Conservation (phyloP, 345 rosid genomes). For the Lepidium aucheri region DNA sequence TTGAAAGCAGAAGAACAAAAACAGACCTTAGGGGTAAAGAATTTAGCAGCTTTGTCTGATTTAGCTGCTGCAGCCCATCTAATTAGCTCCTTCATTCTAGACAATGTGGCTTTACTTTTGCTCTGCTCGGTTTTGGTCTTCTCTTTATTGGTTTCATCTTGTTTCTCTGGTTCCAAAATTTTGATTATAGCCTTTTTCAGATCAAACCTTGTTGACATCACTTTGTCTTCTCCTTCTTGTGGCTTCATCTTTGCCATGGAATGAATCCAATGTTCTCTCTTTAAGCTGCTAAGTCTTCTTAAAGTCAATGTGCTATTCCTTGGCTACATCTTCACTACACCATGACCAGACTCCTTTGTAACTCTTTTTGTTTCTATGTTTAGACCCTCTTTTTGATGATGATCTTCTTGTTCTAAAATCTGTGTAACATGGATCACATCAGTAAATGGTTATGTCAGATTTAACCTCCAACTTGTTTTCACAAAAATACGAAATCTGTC, state of each 20-base stretch:
- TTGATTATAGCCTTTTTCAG: constrained; percentile 29
- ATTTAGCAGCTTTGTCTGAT: constrained; percentile 57
- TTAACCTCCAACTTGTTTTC: not conserved
- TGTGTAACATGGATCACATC: constrained; percentile 12
- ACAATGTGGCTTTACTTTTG: constrained; percentile 39
- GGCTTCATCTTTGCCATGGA: constrained; percentile 38
- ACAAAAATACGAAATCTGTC: not conserved
- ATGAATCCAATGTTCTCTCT: constrained; percentile 19
- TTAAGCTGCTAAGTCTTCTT: constrained; percentile 24
- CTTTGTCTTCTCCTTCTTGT: constrained; percentile 35
- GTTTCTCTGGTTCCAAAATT: constrained; percentile 31
- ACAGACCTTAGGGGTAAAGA: constrained; percentile 49
- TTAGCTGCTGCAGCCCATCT: constrained; percentile 77
- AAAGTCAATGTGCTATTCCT: constrained; percentile 45
- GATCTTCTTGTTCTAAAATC: constrained; percentile 22
- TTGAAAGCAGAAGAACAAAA: not conserved
- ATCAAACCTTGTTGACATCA: constrained; percentile 25
- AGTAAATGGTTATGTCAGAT: not conserved
- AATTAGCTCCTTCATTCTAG: constrained; percentile 69
- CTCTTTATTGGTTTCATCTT: constrained; percentile 22
- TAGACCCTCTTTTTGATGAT: constrained; percentile 21
- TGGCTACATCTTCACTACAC: constrained; percentile 51
- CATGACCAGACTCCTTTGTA: constrained; percentile 19
- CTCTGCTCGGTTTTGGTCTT: constrained; percentile 40
- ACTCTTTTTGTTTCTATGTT: not conserved